These are phyloP conservation scores for Botrytis fabae DNA, from an alignment of 2,329 filamentous ascomycete genomes.

Conservation along the genomic window DNA sequence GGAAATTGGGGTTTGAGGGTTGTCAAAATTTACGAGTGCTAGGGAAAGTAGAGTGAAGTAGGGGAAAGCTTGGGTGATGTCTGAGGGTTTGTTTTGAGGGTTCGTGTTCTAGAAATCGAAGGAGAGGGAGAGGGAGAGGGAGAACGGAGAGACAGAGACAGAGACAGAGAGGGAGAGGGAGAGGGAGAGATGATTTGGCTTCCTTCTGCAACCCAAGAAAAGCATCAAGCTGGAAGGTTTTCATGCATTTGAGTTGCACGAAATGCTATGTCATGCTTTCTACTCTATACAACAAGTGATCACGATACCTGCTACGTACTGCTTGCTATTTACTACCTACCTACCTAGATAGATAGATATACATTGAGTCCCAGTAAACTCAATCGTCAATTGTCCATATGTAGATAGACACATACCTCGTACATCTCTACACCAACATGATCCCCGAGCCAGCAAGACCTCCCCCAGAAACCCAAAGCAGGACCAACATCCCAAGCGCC, in stretches of 20 bases:
- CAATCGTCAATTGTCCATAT: not conserved
- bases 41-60: not conserved
- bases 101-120: not conserved
- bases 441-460: not conserved
- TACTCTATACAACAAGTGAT: not conserved
- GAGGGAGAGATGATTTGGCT: not conserved
- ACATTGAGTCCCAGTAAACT: not conserved
- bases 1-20: constrained; percentile 7
- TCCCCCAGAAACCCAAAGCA: not conserved
- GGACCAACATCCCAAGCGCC: not conserved
- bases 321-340: not conserved
- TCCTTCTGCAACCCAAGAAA: not conserved
- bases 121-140: not conserved
- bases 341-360: not conserved
- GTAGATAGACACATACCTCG: not conserved
- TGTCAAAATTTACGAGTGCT: not conserved
- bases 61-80: not conserved
- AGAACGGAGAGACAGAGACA: no score
- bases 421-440: not conserved
- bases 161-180: not conserved
- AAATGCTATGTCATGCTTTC: not conserved
- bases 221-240: not conserved
- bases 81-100: not conserved
- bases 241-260: not conserved
- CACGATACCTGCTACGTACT: not conserved